Percentiles rank a stretch among this genome's conserved stretches.
Conservation (phyloP, 1,284 basidiomycete species). For the Ustilago shanxiensis region DNA sequence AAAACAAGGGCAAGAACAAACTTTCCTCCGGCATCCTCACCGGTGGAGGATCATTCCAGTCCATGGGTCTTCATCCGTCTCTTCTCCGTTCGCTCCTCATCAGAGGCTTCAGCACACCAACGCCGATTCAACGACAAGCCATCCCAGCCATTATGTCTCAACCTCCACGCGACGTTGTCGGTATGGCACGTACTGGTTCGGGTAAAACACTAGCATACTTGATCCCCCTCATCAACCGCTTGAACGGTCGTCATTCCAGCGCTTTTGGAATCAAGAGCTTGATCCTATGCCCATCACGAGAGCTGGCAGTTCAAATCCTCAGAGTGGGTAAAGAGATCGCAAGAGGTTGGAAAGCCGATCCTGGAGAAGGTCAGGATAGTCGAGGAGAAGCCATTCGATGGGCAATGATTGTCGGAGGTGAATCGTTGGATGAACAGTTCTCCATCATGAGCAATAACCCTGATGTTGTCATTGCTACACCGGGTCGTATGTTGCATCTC, state of each 20-base stretch:
- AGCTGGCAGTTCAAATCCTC: slow-evolving; percentile 92
- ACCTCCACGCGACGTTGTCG: slow-evolving; percentile 93
- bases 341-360: slow-evolving; percentile 75
- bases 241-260: slow-evolving; percentile 83
- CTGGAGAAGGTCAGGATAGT: slow-evolving; percentile 72
- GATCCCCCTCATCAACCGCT: slow-evolving; percentile 88
- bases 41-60: slow-evolving; percentile 69
- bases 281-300: slow-evolving; percentile 90
- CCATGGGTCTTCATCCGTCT: slow-evolving; percentile 78
- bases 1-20: slow-evolving; percentile 63
- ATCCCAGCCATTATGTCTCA: slow-evolving; percentile 86
- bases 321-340: slow-evolving; percentile 94
- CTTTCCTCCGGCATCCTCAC: slow-evolving; percentile 55
- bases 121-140: slow-evolving; percentile 92
- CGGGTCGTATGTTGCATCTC: slow-evolving; percentile 94
- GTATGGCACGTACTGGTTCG: slow-evolving; percentile 98
- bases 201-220: slow-evolving; percentile 98
- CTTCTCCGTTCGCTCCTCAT: slow-evolving; percentile 86
- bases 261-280: slow-evolving; percentile 87
- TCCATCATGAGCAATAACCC: slow-evolving; percentile 94
- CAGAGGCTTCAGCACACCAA: slow-evolving; percentile 94
- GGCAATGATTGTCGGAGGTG: slow-evolving; percentile 95
- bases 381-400: slow-evolving; percentile 80
- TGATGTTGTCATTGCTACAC: slow-evolving; percentile 80
- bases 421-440: slow-evolving; percentile 95